Evolutionary conservation across 164 flowering plant species (phyloP).

Genomic region (Euptelea pleiosperma): DNA sequence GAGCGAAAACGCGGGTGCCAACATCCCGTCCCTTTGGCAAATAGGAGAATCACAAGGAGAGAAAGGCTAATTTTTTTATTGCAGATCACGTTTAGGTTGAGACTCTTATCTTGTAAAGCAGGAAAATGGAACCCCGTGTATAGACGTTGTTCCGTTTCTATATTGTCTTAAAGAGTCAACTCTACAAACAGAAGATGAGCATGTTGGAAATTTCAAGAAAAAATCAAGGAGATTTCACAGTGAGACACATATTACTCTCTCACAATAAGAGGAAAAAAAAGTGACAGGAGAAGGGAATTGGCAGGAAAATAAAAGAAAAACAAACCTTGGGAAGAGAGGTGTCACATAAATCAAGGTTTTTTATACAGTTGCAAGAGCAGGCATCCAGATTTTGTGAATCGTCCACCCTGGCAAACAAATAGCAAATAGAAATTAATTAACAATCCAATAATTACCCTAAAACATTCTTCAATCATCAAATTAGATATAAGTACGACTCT

Average conservation of each 20-base stretch:
- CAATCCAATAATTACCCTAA: neutral
- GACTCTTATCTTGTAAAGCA: neutral
- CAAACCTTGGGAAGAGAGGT: constrained; percentile 23
- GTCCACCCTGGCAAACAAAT: constrained; percentile 25
- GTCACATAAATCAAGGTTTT: constrained; percentile 1
- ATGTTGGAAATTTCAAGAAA: neutral
- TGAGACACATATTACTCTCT: neutral
- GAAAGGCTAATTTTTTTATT: too few species aligned
- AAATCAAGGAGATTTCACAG: neutral
- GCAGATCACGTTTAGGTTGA: too few species aligned
- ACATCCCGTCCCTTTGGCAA: too few species aligned
- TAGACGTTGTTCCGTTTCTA: too few species aligned
- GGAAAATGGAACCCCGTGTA: neutral
- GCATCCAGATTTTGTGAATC: constrained; percentile 16
- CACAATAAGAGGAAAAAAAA: neutral
- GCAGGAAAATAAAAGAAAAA: neutral
- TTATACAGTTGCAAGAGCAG: constrained; percentile 21
- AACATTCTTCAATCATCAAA: neutral
- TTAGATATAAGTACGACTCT: neutral
- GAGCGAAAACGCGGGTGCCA: too few species aligned
- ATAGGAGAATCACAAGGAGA: too few species aligned
- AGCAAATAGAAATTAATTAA: constrained; percentile 7
- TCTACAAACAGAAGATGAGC: neutral
- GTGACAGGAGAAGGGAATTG: neutral
- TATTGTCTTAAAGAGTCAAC: neutral